These are phyloP conservation scores for Volvariella volvacea DNA, from an alignment of 1,284 basidiomycete genomes.

Conservation along the genomic window DNA sequence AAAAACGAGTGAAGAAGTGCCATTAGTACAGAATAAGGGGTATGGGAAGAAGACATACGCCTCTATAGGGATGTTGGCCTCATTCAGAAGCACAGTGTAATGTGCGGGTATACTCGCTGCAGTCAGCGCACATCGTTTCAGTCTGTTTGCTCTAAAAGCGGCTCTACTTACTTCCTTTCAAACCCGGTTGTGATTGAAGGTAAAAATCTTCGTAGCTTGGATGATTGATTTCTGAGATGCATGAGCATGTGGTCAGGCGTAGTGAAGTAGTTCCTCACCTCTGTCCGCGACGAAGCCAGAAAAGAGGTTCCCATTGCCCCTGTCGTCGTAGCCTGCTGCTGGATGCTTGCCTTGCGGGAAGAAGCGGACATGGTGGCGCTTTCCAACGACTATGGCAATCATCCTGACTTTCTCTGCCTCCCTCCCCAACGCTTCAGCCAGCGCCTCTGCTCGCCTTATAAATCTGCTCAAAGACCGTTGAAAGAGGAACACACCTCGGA, in stretches of 20 bases:
- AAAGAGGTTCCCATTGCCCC: slow-evolving; percentile 23
- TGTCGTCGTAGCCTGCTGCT: slow-evolving; percentile 13
- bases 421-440: no score
- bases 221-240: slow-evolving; percentile 20
- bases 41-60: slow-evolving; percentile 12
- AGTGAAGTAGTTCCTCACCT: slow-evolving; percentile 11
- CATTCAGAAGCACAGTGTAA: slow-evolving; percentile 24
- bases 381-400: slow-evolving; percentile 27
- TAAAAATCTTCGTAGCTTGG: slow-evolving; percentile 27
- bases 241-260: neutral
- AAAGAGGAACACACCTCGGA: no score
- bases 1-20: slow-evolving; percentile 11
- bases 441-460: no score
- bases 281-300: slow-evolving; percentile 25
- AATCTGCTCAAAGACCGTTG: slow-evolving; percentile 2
- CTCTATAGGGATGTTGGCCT: slow-evolving; percentile 6
- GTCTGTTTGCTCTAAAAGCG: neutral
- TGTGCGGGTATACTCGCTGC: slow-evolving; percentile 27
- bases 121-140: neutral
- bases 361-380: slow-evolving; percentile 33
- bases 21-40: slow-evolving; percentile 1
- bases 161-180: slow-evolving; percentile 28
- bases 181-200: slow-evolving; percentile 27
- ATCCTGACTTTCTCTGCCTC: no score
- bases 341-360: slow-evolving; percentile 21